These are phyloP conservation scores for Conidiobolus incongruus DNA, from an alignment of 371 early-diverging fungal species.

Conservation along the genomic window DNA sequence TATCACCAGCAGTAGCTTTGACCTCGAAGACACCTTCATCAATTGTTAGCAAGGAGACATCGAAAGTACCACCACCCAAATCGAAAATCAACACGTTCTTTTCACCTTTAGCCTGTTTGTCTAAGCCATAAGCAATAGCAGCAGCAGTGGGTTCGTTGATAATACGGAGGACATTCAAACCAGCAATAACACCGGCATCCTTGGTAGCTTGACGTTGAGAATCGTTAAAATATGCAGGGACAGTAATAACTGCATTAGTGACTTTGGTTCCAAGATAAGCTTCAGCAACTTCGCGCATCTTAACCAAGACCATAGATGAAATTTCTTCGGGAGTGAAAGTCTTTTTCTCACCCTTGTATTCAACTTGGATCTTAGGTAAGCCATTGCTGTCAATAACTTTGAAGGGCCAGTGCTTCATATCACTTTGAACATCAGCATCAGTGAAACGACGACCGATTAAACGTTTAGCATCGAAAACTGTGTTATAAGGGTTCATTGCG, in stretches of 20 bases:
- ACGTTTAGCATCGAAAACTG: too few relatives aligned
- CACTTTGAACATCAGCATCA: conserved; percentile 64
- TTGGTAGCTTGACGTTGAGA: too few relatives aligned
- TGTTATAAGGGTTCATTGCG: conserved; percentile 52
- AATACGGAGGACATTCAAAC: too few relatives aligned
- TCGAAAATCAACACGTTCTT: conserved; percentile 64
- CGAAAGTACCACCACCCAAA: too few relatives aligned
- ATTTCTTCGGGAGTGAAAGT: conserved; percentile 91
- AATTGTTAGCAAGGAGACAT: conserved; percentile 75
- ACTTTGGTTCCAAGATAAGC: conserved; percentile 82
- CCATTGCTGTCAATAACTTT: conserved; percentile 52
- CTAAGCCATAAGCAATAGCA: conserved; percentile 80
- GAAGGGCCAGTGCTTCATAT: conserved; percentile 85
- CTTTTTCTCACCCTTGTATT: conserved; percentile 70
- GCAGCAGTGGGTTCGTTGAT: too few relatives aligned
- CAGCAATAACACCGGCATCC: too few relatives aligned
- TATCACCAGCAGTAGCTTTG: conserved; percentile 67
- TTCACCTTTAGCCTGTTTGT: conserved; percentile 30
- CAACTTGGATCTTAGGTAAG: conserved; percentile 60
- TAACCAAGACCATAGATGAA: conserved; percentile 80
- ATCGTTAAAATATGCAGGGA: conserved; percentile 96
- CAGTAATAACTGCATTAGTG: conserved; percentile 85
- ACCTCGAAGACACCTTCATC: conserved; percentile 77
- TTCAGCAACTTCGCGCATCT: conserved; percentile 95
- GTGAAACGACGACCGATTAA: conserved; percentile 71